Conservation (phyloP, 345 rosid species). For the Heritiera fomes region DNA sequence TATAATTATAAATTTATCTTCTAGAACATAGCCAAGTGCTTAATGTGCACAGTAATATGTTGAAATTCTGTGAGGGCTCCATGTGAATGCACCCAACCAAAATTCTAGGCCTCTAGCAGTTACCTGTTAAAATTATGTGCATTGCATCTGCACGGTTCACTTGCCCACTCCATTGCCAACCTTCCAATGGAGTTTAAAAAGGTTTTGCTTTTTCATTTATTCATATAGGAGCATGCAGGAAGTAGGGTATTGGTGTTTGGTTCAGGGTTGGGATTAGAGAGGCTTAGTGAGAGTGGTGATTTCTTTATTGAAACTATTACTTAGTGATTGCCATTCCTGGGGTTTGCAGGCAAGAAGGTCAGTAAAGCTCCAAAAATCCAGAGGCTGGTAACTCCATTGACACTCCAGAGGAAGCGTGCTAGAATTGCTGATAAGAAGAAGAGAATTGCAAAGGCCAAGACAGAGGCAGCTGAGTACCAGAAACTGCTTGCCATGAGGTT, state of each 20-base stretch:
- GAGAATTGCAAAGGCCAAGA: slow-evolving; percentile 56
- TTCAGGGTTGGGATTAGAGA: neutral
- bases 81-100: neutral
- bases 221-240: neutral
- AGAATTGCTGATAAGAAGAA: slow-evolving; percentile 57
- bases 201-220: neutral
- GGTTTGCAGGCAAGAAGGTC: slow-evolving; percentile 48
- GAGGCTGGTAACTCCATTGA: slow-evolving; percentile 61
- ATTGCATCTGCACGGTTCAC: neutral
- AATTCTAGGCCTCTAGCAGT: neutral
- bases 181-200: neutral
- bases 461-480: slow-evolving; percentile 63
- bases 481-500: slow-evolving; percentile 48
- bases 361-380: slow-evolving; percentile 71
- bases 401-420: slow-evolving; percentile 56
- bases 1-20: neutral
- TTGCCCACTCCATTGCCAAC: neutral
- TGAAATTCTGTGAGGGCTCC: neutral
- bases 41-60: neutral
- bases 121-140: neutral
- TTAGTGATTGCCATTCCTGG: neutral
- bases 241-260: neutral
- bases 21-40: neutral
- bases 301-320: neutral
- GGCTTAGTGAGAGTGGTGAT: neutral